Conservation (phyloP, 768 basidiomycete genomes). For the Mrakia blollopis region DNA sequence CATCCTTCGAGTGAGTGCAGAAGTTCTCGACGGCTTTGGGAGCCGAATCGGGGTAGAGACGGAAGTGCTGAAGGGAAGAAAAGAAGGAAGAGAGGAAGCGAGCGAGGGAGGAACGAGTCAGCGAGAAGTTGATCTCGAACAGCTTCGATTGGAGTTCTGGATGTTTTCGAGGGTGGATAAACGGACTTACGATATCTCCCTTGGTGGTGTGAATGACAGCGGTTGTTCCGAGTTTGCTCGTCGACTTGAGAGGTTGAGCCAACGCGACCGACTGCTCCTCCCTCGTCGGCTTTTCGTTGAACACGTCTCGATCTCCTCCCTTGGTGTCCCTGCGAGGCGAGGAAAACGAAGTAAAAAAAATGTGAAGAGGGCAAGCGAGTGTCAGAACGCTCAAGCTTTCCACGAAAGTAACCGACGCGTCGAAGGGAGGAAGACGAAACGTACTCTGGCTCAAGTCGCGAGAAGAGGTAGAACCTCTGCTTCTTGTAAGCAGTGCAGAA, state of each 20-base stretch:
- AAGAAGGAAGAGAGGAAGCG: neutral
- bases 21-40: constrained; percentile 98
- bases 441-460: constrained; percentile 81
- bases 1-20: constrained; percentile 74
- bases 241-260: constrained; percentile 44
- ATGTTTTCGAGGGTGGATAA: too few relatives aligned
- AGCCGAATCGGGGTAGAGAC: constrained; percentile 74
- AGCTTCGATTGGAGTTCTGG: too few relatives aligned
- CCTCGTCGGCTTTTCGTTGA: constrained; percentile 94
- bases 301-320: constrained; percentile 82
- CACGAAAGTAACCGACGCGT: neutral
- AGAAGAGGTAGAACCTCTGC: constrained; percentile 90
- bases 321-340: constrained; percentile 64
- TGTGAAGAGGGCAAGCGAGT: too few relatives aligned
- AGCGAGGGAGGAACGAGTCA: neutral
- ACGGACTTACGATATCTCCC: constrained; percentile 65
- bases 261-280: constrained; percentile 85
- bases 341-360: neutral
- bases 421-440: constrained; percentile 40
- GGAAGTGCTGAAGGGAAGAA: constrained; percentile 37
- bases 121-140: neutral
- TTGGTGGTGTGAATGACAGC: constrained; percentile 92
- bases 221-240: constrained; percentile 55
- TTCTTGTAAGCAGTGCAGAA: constrained; percentile 92
- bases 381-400: neutral